Percentiles rank a stretch among this genome's conserved stretches.
Conservation (phyloP, 805 yeast species). For the Ogataea corticis region DNA sequence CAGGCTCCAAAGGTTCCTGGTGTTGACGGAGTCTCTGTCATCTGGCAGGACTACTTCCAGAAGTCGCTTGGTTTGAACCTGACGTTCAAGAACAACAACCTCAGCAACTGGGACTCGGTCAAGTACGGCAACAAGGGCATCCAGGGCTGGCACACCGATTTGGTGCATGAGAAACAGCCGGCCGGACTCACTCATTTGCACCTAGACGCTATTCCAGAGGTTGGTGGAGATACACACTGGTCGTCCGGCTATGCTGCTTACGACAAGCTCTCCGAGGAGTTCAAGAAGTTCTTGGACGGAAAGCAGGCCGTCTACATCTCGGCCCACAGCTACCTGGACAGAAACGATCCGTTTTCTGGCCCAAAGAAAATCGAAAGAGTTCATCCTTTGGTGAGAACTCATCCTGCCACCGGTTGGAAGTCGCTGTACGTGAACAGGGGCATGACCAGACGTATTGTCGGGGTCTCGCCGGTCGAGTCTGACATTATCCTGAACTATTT, state of each 20-base stretch:
- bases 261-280: slow-evolving; percentile 53
- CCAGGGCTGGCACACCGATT: slow-evolving; percentile 52
- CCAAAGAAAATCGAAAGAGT: slow-evolving; percentile 51
- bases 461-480: slow-evolving; percentile 52
- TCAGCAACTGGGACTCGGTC: slow-evolving; percentile 21
- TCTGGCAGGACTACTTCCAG: slow-evolving; percentile 42
- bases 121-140: slow-evolving; percentile 17
- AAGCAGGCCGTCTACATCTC: slow-evolving; percentile 47
- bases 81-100: slow-evolving; percentile 25
- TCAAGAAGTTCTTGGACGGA: slow-evolving; percentile 53
- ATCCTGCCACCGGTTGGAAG: slow-evolving; percentile 67
- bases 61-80: slow-evolving; percentile 24
- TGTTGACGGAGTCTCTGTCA: slow-evolving; percentile 39
- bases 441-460: slow-evolving; percentile 52
- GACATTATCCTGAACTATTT: slow-evolving; percentile 45
- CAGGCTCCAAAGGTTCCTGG: slow-evolving; percentile 38
- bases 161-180: slow-evolving; percentile 57
- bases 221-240: slow-evolving; percentile 62
- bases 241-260: slow-evolving; percentile 58
- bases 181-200: slow-evolving; percentile 57
- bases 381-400: slow-evolving; percentile 63
- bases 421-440: slow-evolving; percentile 53
- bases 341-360: slow-evolving; percentile 47
- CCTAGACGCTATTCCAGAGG: slow-evolving; percentile 48
- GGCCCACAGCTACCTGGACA: slow-evolving; percentile 40